Base-by-base conservation (phyloP, 2,329 filamentous ascomycete species). In the Calonectria leucothoes region DNA sequence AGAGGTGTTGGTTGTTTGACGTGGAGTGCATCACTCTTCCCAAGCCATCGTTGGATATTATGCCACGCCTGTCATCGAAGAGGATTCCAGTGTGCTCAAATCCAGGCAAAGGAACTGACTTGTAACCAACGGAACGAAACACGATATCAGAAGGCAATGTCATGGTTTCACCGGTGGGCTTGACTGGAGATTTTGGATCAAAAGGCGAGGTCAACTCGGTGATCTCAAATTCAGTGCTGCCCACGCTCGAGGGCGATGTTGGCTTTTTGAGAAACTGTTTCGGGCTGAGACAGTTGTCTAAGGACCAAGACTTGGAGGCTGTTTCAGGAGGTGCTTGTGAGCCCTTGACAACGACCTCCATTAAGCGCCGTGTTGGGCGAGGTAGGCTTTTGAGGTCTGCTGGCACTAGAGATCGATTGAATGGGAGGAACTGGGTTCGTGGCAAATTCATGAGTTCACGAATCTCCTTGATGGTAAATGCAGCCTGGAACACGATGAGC, bases 121-220 rank as follows among this genome's bases (percentile, higher is more conserved):
- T 95, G 86, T 99, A 99, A 8, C 97, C 97, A 52, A 99, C 96
- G n/a, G 95, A 98, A 23, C 95, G 92, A 85, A 99, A 98, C 20
- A 95, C 95, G 5, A 96, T 82, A 7, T 92, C 89, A 0, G 95
- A 92, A 0, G 91, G 88, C 6, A 98, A 78, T 5, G 88, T 82
- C 3, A 89, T 72, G 2, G 85, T 85, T 73, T 90, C 85, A 0
- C 87, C 89, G 0, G 89, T 91, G 15, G 85, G 82, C 4, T 84
- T 82, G 17, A 89, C 86, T 66, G 87, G 85, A 11, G 90, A 87
- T 51, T 84, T 77, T 20, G 89, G 87, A 82, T 88, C 90, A 85
- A 89, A 91, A 72, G 81, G 89, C 78, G 90, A 88, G 1, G 86
- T 85, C 45, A 96, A 83, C 69, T 85, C 79, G 23, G 89, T 93